phyloP scores from a whole-genome alignment of 768 basidiomycete species.

The Tremella fuciformis region DNA sequence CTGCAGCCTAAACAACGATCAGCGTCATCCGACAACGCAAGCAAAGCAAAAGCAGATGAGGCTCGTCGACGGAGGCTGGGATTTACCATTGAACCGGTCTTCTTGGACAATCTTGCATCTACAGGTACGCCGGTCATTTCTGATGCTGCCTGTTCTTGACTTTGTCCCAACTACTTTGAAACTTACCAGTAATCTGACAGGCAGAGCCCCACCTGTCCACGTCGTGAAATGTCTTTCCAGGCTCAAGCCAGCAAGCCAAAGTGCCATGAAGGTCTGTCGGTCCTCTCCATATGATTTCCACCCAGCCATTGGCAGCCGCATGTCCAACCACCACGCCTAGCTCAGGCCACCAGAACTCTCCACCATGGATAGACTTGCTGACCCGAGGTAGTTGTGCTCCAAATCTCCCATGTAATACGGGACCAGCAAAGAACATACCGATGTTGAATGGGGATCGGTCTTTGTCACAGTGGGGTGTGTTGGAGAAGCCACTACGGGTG shows the following conservation, averaged over 20 bases:
- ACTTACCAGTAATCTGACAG: conserved; percentile 7
- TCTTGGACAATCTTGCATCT: too few species aligned
- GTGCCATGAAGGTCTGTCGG: neutral
- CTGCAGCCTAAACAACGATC: too few species aligned
- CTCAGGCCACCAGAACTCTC: conserved; percentile 9
- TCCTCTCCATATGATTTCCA: conserved; percentile 1
- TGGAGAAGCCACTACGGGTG: conserved; percentile 7
- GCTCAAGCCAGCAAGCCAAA: neutral
- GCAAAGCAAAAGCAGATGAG: too few species aligned
- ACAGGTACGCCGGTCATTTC: too few species aligned
- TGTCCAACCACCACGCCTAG: conserved; percentile 3
- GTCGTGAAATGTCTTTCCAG: neutral
- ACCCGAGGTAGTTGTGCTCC: neutral
- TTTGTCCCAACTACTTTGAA: conserved; percentile 2
- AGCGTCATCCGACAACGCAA: too few species aligned
- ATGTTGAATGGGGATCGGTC: conserved; percentile 4
- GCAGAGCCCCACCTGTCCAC: conserved; percentile 7
- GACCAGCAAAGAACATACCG: conserved; percentile 8
- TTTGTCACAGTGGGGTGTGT: conserved; percentile 3
- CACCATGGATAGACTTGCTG: conserved; percentile 5
- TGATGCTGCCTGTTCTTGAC: too few species aligned
- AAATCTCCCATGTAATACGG: neutral
- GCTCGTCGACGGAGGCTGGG: too few species aligned
- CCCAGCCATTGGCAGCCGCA: conserved; percentile 2
- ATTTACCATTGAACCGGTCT: too few species aligned